These are phyloP conservation scores for Ambrosia trifida DNA, from an alignment of 129 eudicot genomes.

Conservation along the genomic window DNA sequence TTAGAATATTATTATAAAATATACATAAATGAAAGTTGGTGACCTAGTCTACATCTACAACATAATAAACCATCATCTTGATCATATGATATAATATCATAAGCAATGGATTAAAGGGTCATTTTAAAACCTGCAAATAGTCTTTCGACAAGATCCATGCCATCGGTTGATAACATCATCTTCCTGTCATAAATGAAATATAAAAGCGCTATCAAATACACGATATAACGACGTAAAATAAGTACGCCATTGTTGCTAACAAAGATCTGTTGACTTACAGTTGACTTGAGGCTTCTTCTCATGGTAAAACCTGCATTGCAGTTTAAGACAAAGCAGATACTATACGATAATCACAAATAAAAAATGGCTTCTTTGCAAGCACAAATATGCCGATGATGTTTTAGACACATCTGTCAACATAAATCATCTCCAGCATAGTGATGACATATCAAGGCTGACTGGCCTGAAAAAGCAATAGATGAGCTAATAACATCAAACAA, in stretches of 20 bases:
- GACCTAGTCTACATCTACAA: conserved; percentile 16
- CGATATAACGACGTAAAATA: not conserved
- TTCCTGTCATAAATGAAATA: conserved; percentile 9
- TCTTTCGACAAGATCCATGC: not conserved
- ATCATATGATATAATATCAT: not conserved
- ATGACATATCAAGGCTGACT: conserved; percentile 6
- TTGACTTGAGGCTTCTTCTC: conserved; percentile 20
- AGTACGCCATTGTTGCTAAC: not conserved
- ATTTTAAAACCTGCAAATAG: conserved; percentile 3
- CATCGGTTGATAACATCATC: conserved; percentile 1
- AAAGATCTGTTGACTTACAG: conserved; percentile 24
- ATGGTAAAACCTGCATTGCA: conserved; percentile 32
- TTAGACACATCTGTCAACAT: conserved; percentile 27
- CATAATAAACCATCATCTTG: not conserved
- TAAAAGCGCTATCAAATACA: not conserved
- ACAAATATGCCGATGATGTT: not conserved
- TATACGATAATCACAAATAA: not conserved
- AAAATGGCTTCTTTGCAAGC: no score
- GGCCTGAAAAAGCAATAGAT: conserved; percentile 38
- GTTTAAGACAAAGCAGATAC: conserved; percentile 18
- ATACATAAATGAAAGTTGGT: conserved; percentile 5
- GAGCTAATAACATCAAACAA: conserved; percentile 20
- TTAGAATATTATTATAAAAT: not conserved
- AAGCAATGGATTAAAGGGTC: not conserved
- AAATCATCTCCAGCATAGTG: conserved; percentile 34